A percentile compares a stretch with the other conserved stretches of the same genome.
Evolutionary conservation across 2,329 filamentous ascomycete genomes (phyloP).

Genomic region (Ascochyta koolunga): DNA sequence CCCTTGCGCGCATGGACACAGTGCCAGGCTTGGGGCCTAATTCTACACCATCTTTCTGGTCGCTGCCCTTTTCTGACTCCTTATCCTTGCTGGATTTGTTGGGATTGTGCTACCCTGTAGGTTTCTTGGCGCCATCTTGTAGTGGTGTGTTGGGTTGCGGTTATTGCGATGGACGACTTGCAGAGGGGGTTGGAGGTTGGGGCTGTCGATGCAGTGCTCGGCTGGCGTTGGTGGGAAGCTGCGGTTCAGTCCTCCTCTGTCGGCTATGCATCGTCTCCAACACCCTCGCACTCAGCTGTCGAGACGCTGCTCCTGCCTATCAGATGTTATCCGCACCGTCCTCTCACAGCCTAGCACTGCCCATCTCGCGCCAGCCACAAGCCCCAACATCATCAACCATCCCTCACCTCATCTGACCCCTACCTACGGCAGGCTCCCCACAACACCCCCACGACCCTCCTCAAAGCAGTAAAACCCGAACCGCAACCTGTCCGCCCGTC

Average conservation of each 20-base stretch:
- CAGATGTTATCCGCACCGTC: too few species aligned
- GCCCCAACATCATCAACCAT: too few species aligned
- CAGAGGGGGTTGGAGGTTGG: neutral
- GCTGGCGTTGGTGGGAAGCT: too few species aligned
- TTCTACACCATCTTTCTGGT: neutral
- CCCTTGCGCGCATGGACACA: slow-evolving; percentile 1
- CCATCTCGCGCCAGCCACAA: too few species aligned
- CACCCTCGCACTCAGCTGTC: too few species aligned
- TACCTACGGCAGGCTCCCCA: neutral
- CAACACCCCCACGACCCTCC: neutral
- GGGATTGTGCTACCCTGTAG: neutral
- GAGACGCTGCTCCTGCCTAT: too few species aligned
- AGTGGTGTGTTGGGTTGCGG: neutral
- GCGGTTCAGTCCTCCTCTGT: too few species aligned
- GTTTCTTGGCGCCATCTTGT: neutral
- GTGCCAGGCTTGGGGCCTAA: slow-evolving; percentile 5
- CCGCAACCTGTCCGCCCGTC: slow-evolving; percentile 5
- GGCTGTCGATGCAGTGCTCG: neutral
- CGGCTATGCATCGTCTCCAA: too few species aligned
- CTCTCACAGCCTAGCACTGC: too few species aligned
- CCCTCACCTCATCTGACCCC: too few species aligned
- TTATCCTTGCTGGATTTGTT: neutral
- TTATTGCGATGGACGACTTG: neutral
- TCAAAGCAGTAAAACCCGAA: neutral
- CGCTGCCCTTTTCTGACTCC: neutral